phyloP scores from a whole-genome alignment of 1,139 yeast species.

The Diutina mesorugosa region DNA sequence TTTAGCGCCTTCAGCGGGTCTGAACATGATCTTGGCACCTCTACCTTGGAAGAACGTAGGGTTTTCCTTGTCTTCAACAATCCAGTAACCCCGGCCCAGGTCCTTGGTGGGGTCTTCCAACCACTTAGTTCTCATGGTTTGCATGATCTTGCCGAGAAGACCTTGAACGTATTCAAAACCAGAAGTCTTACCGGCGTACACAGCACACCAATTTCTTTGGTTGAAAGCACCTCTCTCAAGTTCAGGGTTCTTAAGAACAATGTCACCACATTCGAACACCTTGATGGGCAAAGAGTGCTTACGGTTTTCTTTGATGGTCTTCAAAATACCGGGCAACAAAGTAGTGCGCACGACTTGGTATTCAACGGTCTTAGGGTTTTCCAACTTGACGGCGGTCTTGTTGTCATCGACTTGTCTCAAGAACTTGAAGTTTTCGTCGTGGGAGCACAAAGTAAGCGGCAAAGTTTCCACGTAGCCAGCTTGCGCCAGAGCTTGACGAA shows the following conservation, averaged over 20 bases:
- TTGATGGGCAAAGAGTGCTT: slow-evolving; percentile 89
- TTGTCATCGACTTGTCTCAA: slow-evolving; percentile 67
- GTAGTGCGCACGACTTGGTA: slow-evolving; percentile 97
- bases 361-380: slow-evolving; percentile 92
- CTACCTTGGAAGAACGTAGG: slow-evolving; percentile 92
- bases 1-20: slow-evolving; percentile 46
- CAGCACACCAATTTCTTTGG: slow-evolving; percentile 90
- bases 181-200: slow-evolving; percentile 87
- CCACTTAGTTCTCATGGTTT: slow-evolving; percentile 87
- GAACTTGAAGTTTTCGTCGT: slow-evolving; percentile 89
- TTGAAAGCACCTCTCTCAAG: slow-evolving; percentile 86
- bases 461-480: slow-evolving; percentile 93
- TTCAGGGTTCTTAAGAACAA: slow-evolving; percentile 69
- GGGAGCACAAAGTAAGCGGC: slow-evolving; percentile 92
- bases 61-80: slow-evolving; percentile 54
- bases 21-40: slow-evolving; percentile 78
- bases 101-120: slow-evolving; percentile 41
- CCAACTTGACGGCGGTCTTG: slow-evolving; percentile 72
- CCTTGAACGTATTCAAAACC: slow-evolving; percentile 96
- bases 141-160: slow-evolving; percentile 87
- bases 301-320: slow-evolving; percentile 92
- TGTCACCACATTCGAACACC: slow-evolving; percentile 93
- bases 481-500: slow-evolving; percentile 85
- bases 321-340: slow-evolving; percentile 84
- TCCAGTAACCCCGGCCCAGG: slow-evolving; percentile 72